A percentile compares a stretch with the other conserved stretches of the same genome.
phyloP scores from a whole-genome alignment of 164 flowering plant species.

The Nelumbo lutea region DNA sequence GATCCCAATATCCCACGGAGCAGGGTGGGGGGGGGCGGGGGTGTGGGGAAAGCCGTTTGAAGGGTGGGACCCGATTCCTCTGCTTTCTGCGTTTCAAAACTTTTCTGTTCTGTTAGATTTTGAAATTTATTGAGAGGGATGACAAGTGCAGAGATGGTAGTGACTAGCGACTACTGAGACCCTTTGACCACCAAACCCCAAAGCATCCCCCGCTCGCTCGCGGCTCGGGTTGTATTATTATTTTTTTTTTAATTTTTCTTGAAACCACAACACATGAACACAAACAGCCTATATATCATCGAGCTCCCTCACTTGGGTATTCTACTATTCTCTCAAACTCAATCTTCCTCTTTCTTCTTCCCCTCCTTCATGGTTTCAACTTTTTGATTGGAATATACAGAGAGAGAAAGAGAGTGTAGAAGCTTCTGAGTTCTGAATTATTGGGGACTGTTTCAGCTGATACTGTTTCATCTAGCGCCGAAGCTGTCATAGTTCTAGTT shows the following conservation, averaged over 20 bases:
- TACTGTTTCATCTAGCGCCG: not conserved
- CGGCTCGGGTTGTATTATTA: not conserved
- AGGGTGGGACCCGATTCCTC: conserved; percentile 2
- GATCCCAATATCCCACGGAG: not conserved
- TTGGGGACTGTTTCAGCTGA: conserved; percentile 4
- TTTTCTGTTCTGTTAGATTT: conserved; percentile 10
- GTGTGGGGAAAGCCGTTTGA: conserved; percentile 6
- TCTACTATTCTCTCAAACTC: conserved; percentile 2
- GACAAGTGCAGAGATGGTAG: conserved; percentile 10
- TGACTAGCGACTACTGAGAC: not conserved
- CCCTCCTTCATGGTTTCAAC: conserved; percentile 1
- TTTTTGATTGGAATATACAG: not conserved
- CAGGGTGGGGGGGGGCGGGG: not conserved
- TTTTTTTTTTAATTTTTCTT: conserved; percentile 6
- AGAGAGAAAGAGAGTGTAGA: not conserved
- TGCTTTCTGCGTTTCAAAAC: conserved; percentile 13
- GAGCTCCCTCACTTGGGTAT: not conserved
- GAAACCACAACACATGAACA: not conserved
- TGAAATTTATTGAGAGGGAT: conserved; percentile 35
- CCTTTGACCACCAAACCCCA: conserved; percentile 23
- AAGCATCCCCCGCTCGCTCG: conserved; percentile 10
- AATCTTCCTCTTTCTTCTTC: conserved; percentile 10
- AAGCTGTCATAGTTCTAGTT: not conserved
- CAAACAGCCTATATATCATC: not conserved
- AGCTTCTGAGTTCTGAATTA: conserved; percentile 1